Evolutionary conservation across 1,139 yeast genomes (phyloP), one percentile per base, ranked within the genome.

Genomic region (Kodamaea suecica): DNA sequence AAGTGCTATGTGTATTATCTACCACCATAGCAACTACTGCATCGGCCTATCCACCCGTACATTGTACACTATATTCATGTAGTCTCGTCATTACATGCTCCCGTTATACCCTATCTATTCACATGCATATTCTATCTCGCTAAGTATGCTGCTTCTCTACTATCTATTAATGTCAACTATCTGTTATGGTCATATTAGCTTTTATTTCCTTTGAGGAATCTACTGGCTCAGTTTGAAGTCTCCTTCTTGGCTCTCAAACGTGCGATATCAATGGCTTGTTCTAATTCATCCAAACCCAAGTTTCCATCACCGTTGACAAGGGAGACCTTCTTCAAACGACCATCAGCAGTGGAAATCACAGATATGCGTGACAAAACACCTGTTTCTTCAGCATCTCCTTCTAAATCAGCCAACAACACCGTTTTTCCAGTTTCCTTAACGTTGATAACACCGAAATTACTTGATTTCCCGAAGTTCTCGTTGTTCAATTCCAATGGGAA

Each of bases 361-460:
- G 60, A 57, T 14, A 77, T 57, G 31, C 73, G 59, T 25, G 76
- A 69, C 27, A 56, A 53, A 9, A 73, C 61, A 9, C 71, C 60
- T 6, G 65, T 52, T 52, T 84, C 90, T 54, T 85, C 95, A 4
- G 87, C 82, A 45, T 82, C 92, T 7, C 92, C 92, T 54, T 84
- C 90, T 30, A 84, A 52, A 49, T 84, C 95, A 2, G 84, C 78
- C 36, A 85, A 56, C 24, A 84, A 50, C 1, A 78, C 65, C 1
- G 71, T 50, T 24, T 32, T 15, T 34, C 10, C 23, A 15, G 23
- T 51, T 56, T 17, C 56, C 61, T 3, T 53, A 59, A 71, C 39
- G 17, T 63, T 67, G 17, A 76, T 70, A 1, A 81, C 63, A 10
- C 95, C 95, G 55, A 78, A 84, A 40, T 82, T 80, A 8, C 85